phyloP scores from a whole-genome alignment of 164 flowering plant genomes.

The Annona cherimola region DNA sequence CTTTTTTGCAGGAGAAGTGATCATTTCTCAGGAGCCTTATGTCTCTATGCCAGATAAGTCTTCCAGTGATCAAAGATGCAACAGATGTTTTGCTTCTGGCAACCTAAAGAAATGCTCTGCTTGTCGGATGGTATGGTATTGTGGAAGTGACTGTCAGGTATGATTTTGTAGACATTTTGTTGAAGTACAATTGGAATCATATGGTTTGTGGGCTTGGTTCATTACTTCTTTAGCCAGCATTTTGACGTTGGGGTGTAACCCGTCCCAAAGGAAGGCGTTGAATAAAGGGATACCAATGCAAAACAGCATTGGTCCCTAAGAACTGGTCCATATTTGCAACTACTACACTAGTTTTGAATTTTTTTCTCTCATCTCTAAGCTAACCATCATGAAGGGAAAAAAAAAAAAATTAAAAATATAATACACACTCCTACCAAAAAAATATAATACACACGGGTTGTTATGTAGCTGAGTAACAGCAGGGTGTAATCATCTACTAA shows the following conservation, averaged over 20 bases:
- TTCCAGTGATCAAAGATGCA: constrained; percentile 44
- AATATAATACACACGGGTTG: no score
- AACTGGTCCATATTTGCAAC: not conserved
- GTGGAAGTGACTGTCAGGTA: constrained; percentile 89
- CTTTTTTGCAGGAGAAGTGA: constrained; percentile 63
- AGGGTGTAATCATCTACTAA: not conserved
- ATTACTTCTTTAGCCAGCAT: not conserved
- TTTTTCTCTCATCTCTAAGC: no score
- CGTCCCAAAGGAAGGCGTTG: not conserved
- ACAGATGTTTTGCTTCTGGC: constrained; percentile 55
- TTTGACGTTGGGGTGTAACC: not conserved
- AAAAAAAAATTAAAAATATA: no score
- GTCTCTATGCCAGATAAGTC: constrained; percentile 62
- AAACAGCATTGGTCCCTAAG: not conserved
- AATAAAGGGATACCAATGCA: not conserved
- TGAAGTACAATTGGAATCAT: not conserved
- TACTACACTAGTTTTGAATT: no score
- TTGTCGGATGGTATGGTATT: constrained; percentile 78
- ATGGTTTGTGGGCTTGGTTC: not conserved
- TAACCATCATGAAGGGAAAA: no score
- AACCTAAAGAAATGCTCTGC: constrained; percentile 77
- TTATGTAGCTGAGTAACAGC: not conserved
- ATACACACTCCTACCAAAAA: no score
- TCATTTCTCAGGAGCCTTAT: constrained; percentile 75
- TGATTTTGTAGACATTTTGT: not conserved